Base-by-base conservation (phyloP, 192 early-diverging fungal species). In the Nowakowskiella sp. region DNA sequence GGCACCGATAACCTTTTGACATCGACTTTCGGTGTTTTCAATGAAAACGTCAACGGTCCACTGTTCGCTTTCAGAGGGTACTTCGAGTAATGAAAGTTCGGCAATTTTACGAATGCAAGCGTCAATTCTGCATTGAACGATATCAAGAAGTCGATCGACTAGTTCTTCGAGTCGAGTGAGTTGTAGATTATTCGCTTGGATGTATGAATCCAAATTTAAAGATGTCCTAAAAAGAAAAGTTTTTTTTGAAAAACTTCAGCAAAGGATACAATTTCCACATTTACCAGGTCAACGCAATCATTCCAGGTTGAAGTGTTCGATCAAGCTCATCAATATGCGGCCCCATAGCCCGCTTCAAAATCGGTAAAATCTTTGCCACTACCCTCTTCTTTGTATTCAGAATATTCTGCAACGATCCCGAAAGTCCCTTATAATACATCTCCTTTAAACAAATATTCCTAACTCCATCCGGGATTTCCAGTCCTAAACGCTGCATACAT, bases 291-390 rank as follows among this genome's bases (percentile, higher is more conserved):
- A 78, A 53, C 0, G 79, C 77, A 3, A 74, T 81, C 39, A 81
- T 47, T 9, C 79, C 79, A 1, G 79, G 77, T 44, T 81, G 79
- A 27, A 81, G 64, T 6, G 75, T 59, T 1, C 69, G 53, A 43
- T 81, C 79, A 6, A 81, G 61, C 31, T 80, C 74, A 42, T 81
- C 79, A 57, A 81, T 75, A 47, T 81, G 79, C 42, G 76, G 79
- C 0, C 60, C 66, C 58, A 81, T 70, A 2, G 79, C 79, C 8
- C 67, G 48, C 13, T 68, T 39, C 43, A 81, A 31, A 19, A 74
- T 70, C 34, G 69, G 64, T 1, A 74, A 56, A n/a, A 81, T 73
- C 29, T 65, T 52, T 29, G 70, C 60, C 33, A 81, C 56, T 2
- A 81, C 56, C 26, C 58, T 9, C 50, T 72, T 65, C 50, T 81